Base-by-base conservation (phyloP, 495 filamentous ascomycete species). In the Pyrenula massariospora region DNA sequence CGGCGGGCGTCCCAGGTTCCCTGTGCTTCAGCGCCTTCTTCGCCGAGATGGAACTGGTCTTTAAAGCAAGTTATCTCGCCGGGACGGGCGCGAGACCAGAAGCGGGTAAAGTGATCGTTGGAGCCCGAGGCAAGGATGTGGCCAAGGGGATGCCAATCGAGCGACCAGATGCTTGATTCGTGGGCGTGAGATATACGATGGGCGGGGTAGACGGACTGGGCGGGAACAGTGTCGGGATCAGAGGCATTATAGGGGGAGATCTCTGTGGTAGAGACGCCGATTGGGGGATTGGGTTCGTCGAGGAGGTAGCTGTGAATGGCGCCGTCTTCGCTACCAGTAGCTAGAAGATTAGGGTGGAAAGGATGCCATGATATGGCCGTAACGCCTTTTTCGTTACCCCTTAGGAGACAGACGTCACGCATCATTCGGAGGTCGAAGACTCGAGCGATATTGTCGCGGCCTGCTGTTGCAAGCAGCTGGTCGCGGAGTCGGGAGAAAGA, bases 41-140 rank as follows among this genome's bases (percentile, higher is more conserved):
- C 91, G 47, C 93, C 93, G 57, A 96, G 90, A 63, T 98, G 93
- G 66, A 92, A 95, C 49, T 89, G 81, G 67, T 97, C 93, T 63
- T 87, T 89, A 74, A 88, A 82, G 64, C 83, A 85, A 56, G 85
- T 83, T 54, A 77, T 81, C 61, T 96, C 93, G 25, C 93, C 93
- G 2, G 93, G 93, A 51, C 93, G 75, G 5, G 88, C 76, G 20
- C 93, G 83, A 12, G 89, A 87, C 93, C 93, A 98, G 73, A 98
- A 98, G 31, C 92, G 83, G 8, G 93, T 96, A 50, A 94, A 89
- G 51, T 92, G 86, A 69, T 98, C 93, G 67, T 98, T 98, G 1
- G 92, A 96, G 2, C 93, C 93, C n/a, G 93, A 95, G n/a, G 91
- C 90, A 23, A 98, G 78, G 58, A 98, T 92, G 63, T 98, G 93